phyloP scores from a whole-genome alignment of 768 basidiomycete genomes.

The Chalciporus chontae region DNA sequence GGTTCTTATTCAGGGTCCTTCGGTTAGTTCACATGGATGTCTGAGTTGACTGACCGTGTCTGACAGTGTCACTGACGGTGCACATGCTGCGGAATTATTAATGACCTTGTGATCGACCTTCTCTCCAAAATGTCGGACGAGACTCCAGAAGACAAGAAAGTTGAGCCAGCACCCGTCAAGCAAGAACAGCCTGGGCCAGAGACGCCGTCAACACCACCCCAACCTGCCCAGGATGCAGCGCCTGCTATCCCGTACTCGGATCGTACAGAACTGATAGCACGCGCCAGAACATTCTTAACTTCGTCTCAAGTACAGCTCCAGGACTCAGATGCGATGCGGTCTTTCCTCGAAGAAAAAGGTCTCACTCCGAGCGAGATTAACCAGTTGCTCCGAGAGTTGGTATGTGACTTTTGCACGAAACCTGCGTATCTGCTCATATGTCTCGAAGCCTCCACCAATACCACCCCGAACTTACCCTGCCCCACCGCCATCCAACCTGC shows the following conservation, averaged over 20 bases:
- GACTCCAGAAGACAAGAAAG: neutral
- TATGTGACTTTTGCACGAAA: constrained; percentile 28
- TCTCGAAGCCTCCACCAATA: constrained; percentile 41
- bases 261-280: constrained; percentile 44
- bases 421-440: constrained; percentile 6
- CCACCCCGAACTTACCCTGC: constrained; percentile 75
- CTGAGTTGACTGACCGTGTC: too few species aligned
- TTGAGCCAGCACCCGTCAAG: neutral
- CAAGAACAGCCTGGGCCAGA: neutral
- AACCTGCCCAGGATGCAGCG: constrained; percentile 1
- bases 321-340: constrained; percentile 51
- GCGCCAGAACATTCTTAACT: constrained; percentile 60
- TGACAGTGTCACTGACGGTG: too few species aligned
- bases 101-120: too few species aligned
- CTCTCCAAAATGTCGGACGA: constrained; percentile 17
- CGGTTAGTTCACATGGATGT: constrained; percentile 9
- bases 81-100: too few species aligned
- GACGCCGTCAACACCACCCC: neutral
- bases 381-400: constrained; percentile 52
- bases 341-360: constrained; percentile 70
- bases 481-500: constrained; percentile 65
- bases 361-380: constrained; percentile 60
- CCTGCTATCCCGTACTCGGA: constrained; percentile 11
- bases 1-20: neutral
- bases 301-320: constrained; percentile 65